Conservation (phyloP, 179 eudicot species). For the Monotropa hypopitys region DNA sequence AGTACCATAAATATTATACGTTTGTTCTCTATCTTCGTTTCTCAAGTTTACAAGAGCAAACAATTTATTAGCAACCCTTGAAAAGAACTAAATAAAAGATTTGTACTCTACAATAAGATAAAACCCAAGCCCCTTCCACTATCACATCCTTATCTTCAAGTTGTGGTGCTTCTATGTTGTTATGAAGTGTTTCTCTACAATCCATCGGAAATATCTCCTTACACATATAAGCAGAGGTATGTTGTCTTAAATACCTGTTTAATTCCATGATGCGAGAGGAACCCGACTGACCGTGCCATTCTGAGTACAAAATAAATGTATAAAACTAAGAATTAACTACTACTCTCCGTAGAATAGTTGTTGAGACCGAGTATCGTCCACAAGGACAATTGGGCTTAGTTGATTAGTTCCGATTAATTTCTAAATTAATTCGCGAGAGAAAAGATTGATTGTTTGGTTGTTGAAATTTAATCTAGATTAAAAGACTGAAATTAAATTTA, state of each 20-base stretch:
- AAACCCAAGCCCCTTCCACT: neutral
- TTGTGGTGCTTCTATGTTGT: neutral
- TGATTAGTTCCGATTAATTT: no score
- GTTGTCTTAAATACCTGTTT: neutral
- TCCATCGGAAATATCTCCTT: neutral
- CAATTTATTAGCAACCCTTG: neutral
- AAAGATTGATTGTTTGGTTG: no score
- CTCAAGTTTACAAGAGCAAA: neutral
- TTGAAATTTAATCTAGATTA: no score
- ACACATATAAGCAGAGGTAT: neutral
- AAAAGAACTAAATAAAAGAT: neutral
- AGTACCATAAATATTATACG: neutral
- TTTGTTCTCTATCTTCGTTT: neutral
- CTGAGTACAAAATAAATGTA: neutral
- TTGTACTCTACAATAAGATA: neutral
- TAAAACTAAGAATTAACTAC: no score
- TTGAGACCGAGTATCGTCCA: no score
- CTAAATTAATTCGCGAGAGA: no score
- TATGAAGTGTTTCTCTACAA: neutral
- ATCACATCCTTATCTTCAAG: neutral
- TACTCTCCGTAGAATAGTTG: no score
- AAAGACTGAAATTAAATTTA: no score
- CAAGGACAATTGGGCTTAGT: no score
- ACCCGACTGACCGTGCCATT: no score
- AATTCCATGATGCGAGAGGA: neutral